Conservation (phyloP, 2,329 filamentous ascomycete genomes). For the Cadophora malorum region DNA sequence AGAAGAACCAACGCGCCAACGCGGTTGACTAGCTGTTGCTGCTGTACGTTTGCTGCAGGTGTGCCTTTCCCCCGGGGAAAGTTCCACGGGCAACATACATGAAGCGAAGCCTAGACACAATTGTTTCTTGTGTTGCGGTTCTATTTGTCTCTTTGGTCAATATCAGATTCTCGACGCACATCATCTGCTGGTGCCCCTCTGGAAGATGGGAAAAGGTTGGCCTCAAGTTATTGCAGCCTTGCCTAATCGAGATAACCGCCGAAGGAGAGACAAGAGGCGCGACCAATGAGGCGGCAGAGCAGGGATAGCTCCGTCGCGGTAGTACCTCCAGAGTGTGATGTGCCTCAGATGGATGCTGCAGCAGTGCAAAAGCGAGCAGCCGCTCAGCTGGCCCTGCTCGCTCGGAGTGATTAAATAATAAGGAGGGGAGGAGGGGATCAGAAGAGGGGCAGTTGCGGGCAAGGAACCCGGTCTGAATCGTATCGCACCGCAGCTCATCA, state of each 20-base stretch:
- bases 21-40: slow-evolving; percentile 29
- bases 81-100: slow-evolving; percentile 13
- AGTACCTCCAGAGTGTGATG: slow-evolving; percentile 41
- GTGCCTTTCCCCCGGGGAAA: slow-evolving; percentile 8
- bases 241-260: slow-evolving; percentile 45
- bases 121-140: slow-evolving; percentile 14
- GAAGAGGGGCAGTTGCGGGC: slow-evolving; percentile 21
- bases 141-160: slow-evolving; percentile 13
- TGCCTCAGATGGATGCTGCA: slow-evolving; percentile 39
- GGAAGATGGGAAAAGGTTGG: slow-evolving; percentile 25
- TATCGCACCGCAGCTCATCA: slow-evolving; percentile 26
- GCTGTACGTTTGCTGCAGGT: slow-evolving; percentile 19
- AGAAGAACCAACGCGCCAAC: slow-evolving; percentile 31
- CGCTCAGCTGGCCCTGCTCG: slow-evolving; percentile 36
- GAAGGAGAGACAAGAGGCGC: slow-evolving; percentile 38
- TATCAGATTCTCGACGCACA: slow-evolving; percentile 21
- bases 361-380: slow-evolving; percentile 38
- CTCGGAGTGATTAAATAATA: slow-evolving; percentile 7
- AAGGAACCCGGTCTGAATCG: slow-evolving; percentile 26
- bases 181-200: slow-evolving; percentile 19
- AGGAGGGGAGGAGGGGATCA: neutral
- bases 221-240: slow-evolving; percentile 37
- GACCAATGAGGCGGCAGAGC: slow-evolving; percentile 39
- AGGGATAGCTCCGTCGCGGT: slow-evolving; percentile 39
- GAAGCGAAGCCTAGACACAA: slow-evolving; percentile 27